These are phyloP conservation scores for Mortierella sp. DNA, from an alignment of 371 early-diverging fungal species.

Conservation along the genomic window DNA sequence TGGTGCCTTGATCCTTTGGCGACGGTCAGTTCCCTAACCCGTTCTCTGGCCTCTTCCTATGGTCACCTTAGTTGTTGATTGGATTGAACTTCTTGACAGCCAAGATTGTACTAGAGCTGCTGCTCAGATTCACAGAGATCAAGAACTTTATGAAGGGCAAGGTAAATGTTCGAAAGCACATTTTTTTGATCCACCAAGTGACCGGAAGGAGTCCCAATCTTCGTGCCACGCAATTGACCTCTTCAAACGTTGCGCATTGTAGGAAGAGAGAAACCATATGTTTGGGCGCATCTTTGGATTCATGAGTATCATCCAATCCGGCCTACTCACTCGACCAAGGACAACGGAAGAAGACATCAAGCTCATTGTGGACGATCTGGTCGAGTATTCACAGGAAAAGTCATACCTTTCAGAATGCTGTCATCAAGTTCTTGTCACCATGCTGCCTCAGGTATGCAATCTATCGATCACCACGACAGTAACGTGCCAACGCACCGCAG, in stretches of 20 bases:
- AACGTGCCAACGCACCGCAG: no score
- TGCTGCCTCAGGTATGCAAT: conserved; percentile 64
- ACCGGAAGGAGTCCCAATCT: no score
- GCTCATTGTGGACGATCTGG: conserved; percentile 71
- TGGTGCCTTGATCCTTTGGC: neutral
- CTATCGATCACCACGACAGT: no score
- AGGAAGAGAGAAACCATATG: conserved; percentile 89
- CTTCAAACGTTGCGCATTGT: no score
- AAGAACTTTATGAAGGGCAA: conserved; percentile 64
- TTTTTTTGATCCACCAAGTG: conserved; percentile 8
- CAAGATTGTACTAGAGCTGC: conserved; percentile 72
- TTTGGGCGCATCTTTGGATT: conserved; percentile 93
- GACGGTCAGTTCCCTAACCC: neutral
- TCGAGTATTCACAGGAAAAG: conserved; percentile 74
- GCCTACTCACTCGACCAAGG: conserved; percentile 72
- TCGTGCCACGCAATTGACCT: no score
- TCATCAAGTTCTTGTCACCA: conserved; percentile 74
- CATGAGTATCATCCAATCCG: conserved; percentile 83
- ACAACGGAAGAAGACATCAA: conserved; percentile 75
- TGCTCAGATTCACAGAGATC: conserved; percentile 73
- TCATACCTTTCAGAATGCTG: conserved; percentile 81
- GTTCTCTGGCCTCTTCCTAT: neutral
- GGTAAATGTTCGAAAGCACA: conserved; percentile 15
- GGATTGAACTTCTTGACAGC: conserved; percentile 60
- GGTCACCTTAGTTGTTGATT: conserved; percentile 51